A percentile compares a stretch with the other conserved stretches of the same genome.
Conservation (phyloP, 192 early-diverging fungal genomes). For the Mortierella claussenii region DNA sequence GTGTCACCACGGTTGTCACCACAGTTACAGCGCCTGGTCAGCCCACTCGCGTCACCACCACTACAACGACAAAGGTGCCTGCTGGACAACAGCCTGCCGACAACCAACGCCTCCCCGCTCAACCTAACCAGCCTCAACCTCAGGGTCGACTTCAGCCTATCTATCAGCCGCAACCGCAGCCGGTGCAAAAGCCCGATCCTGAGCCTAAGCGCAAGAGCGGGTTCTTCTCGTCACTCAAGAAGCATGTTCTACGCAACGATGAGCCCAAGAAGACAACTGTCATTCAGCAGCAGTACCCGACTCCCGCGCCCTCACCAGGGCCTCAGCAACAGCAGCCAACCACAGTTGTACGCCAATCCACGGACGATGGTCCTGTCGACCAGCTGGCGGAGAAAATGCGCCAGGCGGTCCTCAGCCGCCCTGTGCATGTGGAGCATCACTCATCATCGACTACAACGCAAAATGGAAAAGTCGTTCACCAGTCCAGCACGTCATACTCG, state of each 20-base stretch:
- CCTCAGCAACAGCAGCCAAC: constrained; percentile 1
- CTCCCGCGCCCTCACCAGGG: not conserved
- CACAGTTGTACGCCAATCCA: constrained; percentile 19
- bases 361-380: constrained; percentile 27
- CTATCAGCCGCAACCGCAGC: not conserved
- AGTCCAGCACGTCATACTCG: constrained; percentile 7
- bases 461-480: constrained; percentile 9
- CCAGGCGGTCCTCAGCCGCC: constrained; percentile 16
- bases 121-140: constrained; percentile 21
- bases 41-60: constrained; percentile 45
- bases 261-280: not conserved
- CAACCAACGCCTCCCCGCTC: constrained; percentile 11
- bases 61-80: constrained; percentile 37
- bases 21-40: constrained; percentile 41
- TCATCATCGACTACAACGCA: constrained; percentile 11
- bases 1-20: constrained; percentile 40
- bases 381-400: constrained; percentile 41
- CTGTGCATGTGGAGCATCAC: constrained; percentile 6
- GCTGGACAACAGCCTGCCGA: constrained; percentile 20
- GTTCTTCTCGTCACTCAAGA: constrained; percentile 18
- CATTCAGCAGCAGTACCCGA: constrained; percentile 14
- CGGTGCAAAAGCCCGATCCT: not conserved
- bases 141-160: constrained; percentile 25
- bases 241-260: constrained; percentile 25
- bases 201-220: constrained; percentile 35